Evolutionary conservation across 192 early-diverging fungal species (phyloP).

Genomic region (Coemansia sp.): DNA sequence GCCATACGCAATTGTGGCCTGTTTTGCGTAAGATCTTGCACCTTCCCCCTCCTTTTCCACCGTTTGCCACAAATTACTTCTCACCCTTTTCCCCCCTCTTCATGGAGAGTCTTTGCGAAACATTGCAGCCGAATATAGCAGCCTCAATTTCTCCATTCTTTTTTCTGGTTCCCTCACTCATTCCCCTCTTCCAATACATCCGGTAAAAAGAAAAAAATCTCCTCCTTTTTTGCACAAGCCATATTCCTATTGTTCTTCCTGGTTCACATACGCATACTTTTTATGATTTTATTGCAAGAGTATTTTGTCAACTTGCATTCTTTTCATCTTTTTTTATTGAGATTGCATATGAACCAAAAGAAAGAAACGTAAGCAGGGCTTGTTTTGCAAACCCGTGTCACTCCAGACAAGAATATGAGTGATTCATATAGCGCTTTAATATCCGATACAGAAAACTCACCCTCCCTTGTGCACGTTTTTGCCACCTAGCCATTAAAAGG

Average conservation of each 20-base stretch:
- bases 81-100: not conserved
- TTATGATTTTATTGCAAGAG: not conserved
- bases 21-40: no score
- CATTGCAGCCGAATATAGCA: conserved; percentile 6
- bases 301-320: not conserved
- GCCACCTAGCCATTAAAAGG: not conserved
- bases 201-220: not conserved
- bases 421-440: conserved; percentile 6
- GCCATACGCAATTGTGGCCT: no score
- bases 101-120: not conserved
- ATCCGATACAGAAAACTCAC: not conserved
- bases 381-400: conserved; percentile 2
- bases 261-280: not conserved
- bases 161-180: not conserved
- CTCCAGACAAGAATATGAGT: not conserved
- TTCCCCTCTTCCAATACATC: not conserved
- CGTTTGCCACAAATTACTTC: not conserved
- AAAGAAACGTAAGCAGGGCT: no score
- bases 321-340: not conserved
- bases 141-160: not conserved
- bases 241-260: not conserved
- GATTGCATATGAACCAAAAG: no score
- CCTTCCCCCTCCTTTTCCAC: no score
- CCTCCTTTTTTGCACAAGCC: not conserved
- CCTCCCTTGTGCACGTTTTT: not conserved